Base-by-base conservation (phyloP, 495 filamentous ascomycete species). In the Hapsidospora chrysogenum region DNA sequence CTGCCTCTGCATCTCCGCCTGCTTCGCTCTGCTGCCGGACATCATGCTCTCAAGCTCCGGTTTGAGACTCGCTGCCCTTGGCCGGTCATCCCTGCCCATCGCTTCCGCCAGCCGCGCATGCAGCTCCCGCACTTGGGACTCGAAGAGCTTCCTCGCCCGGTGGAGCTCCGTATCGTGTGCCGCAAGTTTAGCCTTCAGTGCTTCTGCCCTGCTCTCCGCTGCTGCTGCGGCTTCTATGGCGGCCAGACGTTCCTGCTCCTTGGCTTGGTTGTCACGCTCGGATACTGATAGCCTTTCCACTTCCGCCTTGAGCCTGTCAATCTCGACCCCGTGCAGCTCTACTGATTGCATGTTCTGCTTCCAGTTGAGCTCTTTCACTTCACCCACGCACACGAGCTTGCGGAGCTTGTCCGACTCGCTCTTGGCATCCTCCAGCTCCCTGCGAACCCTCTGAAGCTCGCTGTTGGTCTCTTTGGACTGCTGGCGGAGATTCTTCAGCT, bases 401-500 rank as follows among this genome's bases (percentile, higher is more conserved):
- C 63, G 63, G 22, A 81, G 52, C 14, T 60, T 57, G 3, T 70
- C 66, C 19, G 58, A 61, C 38, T 82, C 72, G 7, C 52, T 48
- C 33, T 57, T 50, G 2, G 61, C 61, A 22, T 55, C 55, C 28
- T 66, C 48, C 3, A 82, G 53, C 23, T 74, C 70, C 14, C 56
- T 52, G 25, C 59, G 59, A 1, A 82, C 55, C 22, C 47, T 47
- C 16, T 63, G 60, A 27, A 64, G 53, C 39, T 79, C 68, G 1
- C 50, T 41, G 10, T 51, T 60, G 75, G 72, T 78, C 27, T 66
- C 66, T 43, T 72, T 77, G 43, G 80, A 72, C 42, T 83, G 77
- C 28, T 80, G 78, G 19, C 67, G 60, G 15, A 82, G 53, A 1
- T 51, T 48, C 22, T 63, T 60, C 33, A 82, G 56, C 45, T 76